Conservation (phyloP, 176 grass and related monocot species). For the Stipa capillata region DNA sequence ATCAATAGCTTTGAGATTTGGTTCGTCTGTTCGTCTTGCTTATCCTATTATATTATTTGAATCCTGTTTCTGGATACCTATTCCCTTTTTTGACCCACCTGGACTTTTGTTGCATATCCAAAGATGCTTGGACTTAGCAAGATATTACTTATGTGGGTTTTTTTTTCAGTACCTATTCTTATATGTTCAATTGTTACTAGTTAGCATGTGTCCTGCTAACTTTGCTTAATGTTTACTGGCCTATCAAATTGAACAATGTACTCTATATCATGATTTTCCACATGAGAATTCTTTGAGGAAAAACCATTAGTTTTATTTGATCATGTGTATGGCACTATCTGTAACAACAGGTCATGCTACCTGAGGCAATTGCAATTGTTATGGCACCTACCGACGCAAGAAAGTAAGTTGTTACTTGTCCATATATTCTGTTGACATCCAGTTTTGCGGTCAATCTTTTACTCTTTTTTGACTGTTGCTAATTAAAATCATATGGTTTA, state of each 20-base stretch:
- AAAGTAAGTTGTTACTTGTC: slow-evolving; percentile 67
- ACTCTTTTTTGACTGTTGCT: neutral
- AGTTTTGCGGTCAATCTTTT: neutral
- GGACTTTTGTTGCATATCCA: neutral
- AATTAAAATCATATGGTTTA: neutral
- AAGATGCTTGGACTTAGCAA: neutral
- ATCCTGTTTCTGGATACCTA: neutral
- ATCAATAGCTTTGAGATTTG: neutral
- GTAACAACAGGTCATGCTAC: slow-evolving; percentile 85
- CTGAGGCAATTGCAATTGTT: slow-evolving; percentile 99
- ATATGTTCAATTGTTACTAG: neutral
- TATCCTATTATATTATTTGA: neutral
- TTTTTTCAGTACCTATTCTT: no score
- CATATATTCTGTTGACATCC: slow-evolving; percentile 2
- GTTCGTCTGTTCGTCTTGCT: neutral
- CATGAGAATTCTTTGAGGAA: slow-evolving; percentile 9
- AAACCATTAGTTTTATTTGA: neutral
- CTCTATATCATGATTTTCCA: neutral
- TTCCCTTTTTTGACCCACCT: neutral
- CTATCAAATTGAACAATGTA: neutral
- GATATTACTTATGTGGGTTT: neutral
- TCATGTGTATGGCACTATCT: slow-evolving; percentile 8
- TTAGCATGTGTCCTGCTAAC: neutral
- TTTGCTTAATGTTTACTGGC: neutral
- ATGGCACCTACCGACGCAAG: slow-evolving; percentile 97